Evolutionary conservation across 768 basidiomycete species (phyloP).

Genomic region (Pisolithus sp.): DNA sequence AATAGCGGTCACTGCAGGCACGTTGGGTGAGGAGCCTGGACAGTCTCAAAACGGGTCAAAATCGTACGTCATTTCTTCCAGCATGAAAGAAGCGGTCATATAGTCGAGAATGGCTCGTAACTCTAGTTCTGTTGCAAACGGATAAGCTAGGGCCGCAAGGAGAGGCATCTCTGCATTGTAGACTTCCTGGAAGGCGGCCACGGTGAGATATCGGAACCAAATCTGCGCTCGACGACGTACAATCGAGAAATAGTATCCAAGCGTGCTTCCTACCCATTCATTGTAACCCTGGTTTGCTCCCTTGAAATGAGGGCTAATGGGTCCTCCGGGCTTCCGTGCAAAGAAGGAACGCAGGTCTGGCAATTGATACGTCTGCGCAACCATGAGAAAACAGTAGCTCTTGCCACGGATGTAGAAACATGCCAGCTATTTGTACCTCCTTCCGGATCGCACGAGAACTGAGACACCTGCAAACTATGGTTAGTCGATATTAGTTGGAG

Average conservation of each 20-base stretch:
- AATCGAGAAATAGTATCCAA: constrained; percentile 18
- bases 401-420: background rate
- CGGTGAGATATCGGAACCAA: background rate
- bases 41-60: background rate
- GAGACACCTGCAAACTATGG: too few species aligned
- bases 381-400: constrained; percentile 7
- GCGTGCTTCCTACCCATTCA: constrained; percentile 16
- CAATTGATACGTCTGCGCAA: constrained; percentile 15
- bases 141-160: constrained; percentile 19
- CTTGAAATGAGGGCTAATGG: constrained; percentile 21
- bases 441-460: too few species aligned
- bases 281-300: constrained; percentile 17
- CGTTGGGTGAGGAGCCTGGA: background rate
- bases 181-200: constrained; percentile 14
- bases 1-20: constrained; percentile 17
- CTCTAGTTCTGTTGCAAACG: constrained; percentile 15
- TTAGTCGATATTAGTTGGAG: too few species aligned
- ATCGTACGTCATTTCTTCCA: constrained; percentile 23
- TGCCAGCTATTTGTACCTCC: background rate
- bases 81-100: constrained; percentile 26
- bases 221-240: constrained; percentile 7
- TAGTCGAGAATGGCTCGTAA: constrained; percentile 21
- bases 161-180: constrained; percentile 22
- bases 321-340: constrained; percentile 22
- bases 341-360: constrained; percentile 19